Percentiles rank a stretch among this genome's conserved stretches.
Evolutionary conservation across 768 basidiomycete species (phyloP).

Genomic region (Xerocomellus chrysenteron): DNA sequence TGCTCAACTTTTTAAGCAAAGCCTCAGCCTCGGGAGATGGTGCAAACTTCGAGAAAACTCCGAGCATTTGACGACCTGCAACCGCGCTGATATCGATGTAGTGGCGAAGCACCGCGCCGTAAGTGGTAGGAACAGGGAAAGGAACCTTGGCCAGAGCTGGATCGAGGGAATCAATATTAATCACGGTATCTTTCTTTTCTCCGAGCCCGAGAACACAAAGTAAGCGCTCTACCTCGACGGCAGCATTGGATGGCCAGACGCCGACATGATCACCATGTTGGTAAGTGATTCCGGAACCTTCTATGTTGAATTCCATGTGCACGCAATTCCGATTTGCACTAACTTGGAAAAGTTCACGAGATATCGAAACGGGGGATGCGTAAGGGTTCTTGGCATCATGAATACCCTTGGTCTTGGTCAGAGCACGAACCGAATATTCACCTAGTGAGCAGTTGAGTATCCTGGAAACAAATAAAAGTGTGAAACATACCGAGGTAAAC

Average conservation of each 20-base stretch:
- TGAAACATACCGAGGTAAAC: constrained; percentile 80
- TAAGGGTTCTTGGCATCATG: constrained; percentile 98
- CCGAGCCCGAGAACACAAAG: constrained; percentile 82
- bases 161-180: constrained; percentile 95
- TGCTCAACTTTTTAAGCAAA: constrained; percentile 71
- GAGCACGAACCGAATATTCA: constrained; percentile 92
- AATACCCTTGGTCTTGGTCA: constrained; percentile 91
- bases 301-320: constrained; percentile 90
- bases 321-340: constrained; percentile 84
- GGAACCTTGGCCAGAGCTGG: constrained; percentile 98
- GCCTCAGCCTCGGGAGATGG: constrained; percentile 77
- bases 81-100: constrained; percentile 97
- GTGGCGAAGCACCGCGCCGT: constrained; percentile 88
- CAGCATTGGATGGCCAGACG: constrained; percentile 95
- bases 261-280: constrained; percentile 99
- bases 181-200: constrained; percentile 77
- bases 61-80: constrained; percentile 91
- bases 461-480: neutral
- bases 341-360: constrained; percentile 83
- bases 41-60: constrained; percentile 82
- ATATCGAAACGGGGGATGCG: constrained; percentile 72
- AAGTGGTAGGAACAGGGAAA: constrained; percentile 97
- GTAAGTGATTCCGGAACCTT: constrained; percentile 96
- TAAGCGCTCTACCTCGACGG: constrained; percentile 86
- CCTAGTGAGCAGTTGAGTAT: constrained; percentile 42